Evolutionary conservation across 2,329 filamentous ascomycete genomes (phyloP), one percentile per base, ranked within the genome.

Genomic region (Arthrinium phaeospermum): DNA sequence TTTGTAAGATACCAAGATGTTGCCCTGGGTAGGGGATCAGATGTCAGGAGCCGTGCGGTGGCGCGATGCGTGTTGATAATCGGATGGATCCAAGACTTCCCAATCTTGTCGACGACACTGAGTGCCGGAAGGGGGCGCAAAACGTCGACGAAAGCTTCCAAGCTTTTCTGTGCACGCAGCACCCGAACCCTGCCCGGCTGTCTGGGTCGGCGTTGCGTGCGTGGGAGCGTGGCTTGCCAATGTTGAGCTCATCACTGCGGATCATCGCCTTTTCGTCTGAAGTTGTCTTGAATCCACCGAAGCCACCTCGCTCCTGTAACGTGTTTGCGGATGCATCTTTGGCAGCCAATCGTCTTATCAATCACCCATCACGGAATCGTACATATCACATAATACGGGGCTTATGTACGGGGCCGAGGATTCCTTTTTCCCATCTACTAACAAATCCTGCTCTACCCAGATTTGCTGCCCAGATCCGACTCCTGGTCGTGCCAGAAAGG

Each of bases 61-160:
- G 27, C 51, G 34, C 14, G 47, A 51, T 51, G 47, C 22, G 47
- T 51, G 22, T 51, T 51, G 30, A 64, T 41, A 41, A 64, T 64
- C 30, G 57, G 57, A 64, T 64, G 57, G 57, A 64, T 64, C 10
- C 30, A 61, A 61, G 53, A 61, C 53, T 61, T 37, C 37, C 30
- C 30, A 37, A 61, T 41, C 19, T 37, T 19, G 19, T 61, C 37
- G 37, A 10, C 37, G 37, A 41, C 37, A 41, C 37, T 41, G 37
- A 10, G 49, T 51, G n/a, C 24, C 13, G 24, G 49, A 6, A 12
- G 19, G 27, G 53, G 30, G 53, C 16, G 22, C 57, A 64, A 41
- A 64, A 22, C 57, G 34, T 64, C 34, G 57, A 41, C 34, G 30
- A 41, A 64, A 64, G 57, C 57, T 41, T 64, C 57, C 30, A 61